phyloP scores from a whole-genome alignment of 306 rosid genomes.

The Cucumis hystrix region DNA sequence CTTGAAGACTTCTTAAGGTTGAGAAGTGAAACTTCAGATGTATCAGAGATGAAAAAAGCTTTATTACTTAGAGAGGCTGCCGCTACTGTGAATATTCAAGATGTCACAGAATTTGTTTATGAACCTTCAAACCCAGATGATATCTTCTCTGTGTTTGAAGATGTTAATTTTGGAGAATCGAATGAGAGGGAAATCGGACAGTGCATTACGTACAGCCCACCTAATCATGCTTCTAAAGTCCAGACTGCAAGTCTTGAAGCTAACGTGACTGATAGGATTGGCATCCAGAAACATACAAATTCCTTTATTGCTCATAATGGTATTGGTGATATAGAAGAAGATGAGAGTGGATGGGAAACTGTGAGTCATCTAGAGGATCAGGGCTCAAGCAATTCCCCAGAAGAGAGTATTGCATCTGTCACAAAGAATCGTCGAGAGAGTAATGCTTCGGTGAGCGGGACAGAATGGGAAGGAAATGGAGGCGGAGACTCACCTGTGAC shows the following conservation, averaged over 20 bases:
- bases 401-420: slow-evolving; percentile 56
- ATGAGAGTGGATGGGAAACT: slow-evolving; percentile 98
- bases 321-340: slow-evolving; percentile 50
- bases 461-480: slow-evolving; percentile 59
- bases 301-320: slow-evolving; percentile 38
- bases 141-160: slow-evolving; percentile 61
- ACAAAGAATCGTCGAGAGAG: slow-evolving; percentile 39
- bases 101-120: slow-evolving; percentile 53
- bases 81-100: slow-evolving; percentile 54
- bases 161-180: slow-evolving; percentile 45
- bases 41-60: slow-evolving; percentile 55
- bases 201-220: slow-evolving; percentile 54
- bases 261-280: slow-evolving; percentile 27
- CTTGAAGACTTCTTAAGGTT: slow-evolving; percentile 49
- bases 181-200: slow-evolving; percentile 56
- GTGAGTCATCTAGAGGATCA: slow-evolving; percentile 87
- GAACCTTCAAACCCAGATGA: slow-evolving; percentile 70
- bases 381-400: slow-evolving; percentile 80
- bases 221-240: slow-evolving; percentile 60
- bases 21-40: slow-evolving; percentile 32
- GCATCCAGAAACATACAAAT: slow-evolving; percentile 32
- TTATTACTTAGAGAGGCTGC: slow-evolving; percentile 43
- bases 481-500: slow-evolving; percentile 56
- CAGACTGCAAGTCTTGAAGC: slow-evolving; percentile 61
- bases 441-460: slow-evolving; percentile 44